Evolutionary conservation across 768 basidiomycete species (phyloP).

Genomic region (Lentinus brumalis): DNA sequence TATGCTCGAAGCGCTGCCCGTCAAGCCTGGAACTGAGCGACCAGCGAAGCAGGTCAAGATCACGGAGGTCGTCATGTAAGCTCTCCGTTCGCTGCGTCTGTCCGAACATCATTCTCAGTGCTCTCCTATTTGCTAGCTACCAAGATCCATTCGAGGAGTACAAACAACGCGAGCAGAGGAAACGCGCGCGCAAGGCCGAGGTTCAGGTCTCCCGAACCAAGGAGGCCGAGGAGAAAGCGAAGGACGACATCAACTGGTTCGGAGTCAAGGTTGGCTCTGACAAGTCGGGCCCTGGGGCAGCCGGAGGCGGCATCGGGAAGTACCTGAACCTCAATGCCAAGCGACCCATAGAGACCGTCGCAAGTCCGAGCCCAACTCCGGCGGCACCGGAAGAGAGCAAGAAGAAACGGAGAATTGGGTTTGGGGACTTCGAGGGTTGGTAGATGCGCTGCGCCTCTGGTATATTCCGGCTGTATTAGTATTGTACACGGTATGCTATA

Average conservation of each 20-base stretch:
- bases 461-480: constrained; percentile 17
- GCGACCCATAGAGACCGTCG: constrained; percentile 19
- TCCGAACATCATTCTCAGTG: not conserved
- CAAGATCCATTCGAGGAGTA: constrained; percentile 97
- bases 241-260: constrained; percentile 84
- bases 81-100: not conserved
- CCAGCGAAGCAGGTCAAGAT: constrained; percentile 86
- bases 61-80: constrained; percentile 81
- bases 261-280: constrained; percentile 75
- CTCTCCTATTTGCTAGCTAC: constrained; percentile 47
- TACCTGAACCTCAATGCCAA: constrained; percentile 62
- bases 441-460: constrained; percentile 30
- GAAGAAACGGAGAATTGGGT: constrained; percentile 84
- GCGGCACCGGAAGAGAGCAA: constrained; percentile 50
- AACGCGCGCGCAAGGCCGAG: constrained; percentile 61
- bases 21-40: constrained; percentile 84
- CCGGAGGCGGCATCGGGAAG: constrained; percentile 71
- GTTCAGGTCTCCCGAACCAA: constrained; percentile 29
- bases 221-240: constrained; percentile 52
- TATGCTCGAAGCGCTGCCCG: constrained; percentile 77
- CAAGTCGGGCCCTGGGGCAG: constrained; percentile 37
- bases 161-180: constrained; percentile 79
- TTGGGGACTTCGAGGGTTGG: constrained; percentile 91
- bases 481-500: constrained; percentile 11
- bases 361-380: constrained; percentile 2